Conservation (phyloP, 2,329 filamentous ascomycete genomes). For the Penicillium sp. region DNA sequence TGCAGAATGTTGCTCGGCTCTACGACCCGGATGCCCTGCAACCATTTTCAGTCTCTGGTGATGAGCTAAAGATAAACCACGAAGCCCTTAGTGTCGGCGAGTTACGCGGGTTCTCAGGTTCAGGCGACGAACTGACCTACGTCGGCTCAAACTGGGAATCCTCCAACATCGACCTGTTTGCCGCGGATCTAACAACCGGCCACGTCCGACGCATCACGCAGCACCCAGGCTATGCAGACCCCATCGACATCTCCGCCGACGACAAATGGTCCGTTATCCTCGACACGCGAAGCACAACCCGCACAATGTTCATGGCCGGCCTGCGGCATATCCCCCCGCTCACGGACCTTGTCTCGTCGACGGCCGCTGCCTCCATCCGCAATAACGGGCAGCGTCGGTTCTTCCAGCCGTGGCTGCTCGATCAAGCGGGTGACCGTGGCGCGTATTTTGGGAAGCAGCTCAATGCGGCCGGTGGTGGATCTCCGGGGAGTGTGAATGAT, state of each 20-base stretch:
- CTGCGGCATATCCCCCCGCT: not conserved
- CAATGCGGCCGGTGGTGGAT: not conserved
- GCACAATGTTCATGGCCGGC: not conserved
- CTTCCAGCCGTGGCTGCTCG: not conserved
- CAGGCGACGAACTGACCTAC: not conserved
- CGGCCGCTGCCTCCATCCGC: not conserved
- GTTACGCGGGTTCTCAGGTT: too few relatives aligned
- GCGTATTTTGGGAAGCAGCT: not conserved
- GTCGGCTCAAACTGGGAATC: not conserved
- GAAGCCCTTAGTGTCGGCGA: too few relatives aligned
- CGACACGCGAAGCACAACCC: not conserved
- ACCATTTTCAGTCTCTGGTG: too few relatives aligned
- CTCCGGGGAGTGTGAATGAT: not conserved
- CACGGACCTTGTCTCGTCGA: not conserved
- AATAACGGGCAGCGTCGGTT: not conserved
- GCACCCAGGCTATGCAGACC: not conserved
- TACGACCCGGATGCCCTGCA: too few relatives aligned
- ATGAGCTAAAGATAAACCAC: too few relatives aligned
- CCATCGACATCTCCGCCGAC: not conserved
- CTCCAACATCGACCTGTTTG: not conserved
- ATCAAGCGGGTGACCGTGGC: not conserved
- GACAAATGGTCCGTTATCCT: not conserved
- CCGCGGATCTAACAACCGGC: not conserved
- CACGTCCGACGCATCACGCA: not conserved
- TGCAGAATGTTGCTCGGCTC: slow-evolving; percentile 43